phyloP scores from a whole-genome alignment of 2,329 filamentous ascomycete genomes.

The Lachnellula occidentalis region DNA sequence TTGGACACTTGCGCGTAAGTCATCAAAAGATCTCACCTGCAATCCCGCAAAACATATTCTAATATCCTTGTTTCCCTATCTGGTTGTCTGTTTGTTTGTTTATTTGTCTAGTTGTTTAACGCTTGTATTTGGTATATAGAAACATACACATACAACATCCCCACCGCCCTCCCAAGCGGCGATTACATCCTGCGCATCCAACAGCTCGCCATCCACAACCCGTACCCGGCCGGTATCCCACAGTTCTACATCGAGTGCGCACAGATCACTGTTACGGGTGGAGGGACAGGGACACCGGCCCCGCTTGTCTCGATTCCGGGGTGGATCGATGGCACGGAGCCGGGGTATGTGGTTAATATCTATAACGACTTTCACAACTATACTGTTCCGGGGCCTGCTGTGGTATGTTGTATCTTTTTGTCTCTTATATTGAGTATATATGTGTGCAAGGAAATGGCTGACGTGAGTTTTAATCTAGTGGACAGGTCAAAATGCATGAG shows the following conservation, averaged over 20 bases:
- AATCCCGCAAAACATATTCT: no score
- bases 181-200: constrained; percentile 29
- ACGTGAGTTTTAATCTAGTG: background rate
- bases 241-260: constrained; percentile 31
- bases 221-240: constrained; percentile 24
- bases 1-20: constrained; percentile 26
- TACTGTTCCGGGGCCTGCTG: constrained; percentile 26
- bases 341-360: constrained; percentile 25
- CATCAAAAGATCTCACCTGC: no score
- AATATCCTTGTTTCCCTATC: background rate
- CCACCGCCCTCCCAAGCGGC: constrained; percentile 22
- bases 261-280: constrained; percentile 26
- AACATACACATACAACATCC: constrained; percentile 28
- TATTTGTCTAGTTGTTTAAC: background rate
- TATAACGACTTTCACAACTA: constrained; percentile 27
- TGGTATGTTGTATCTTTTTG: constrained; percentile 3
- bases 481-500: background rate
- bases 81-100: background rate
- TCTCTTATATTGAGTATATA: background rate
- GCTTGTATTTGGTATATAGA: constrained; percentile 11
- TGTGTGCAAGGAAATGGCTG: no score
- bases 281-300: constrained; percentile 23
- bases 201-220: constrained; percentile 29
- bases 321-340: constrained; percentile 20
- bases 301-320: constrained; percentile 27